Conservation (phyloP, 1,139 yeast species). For the Hyphopichia buzzinii region DNA sequence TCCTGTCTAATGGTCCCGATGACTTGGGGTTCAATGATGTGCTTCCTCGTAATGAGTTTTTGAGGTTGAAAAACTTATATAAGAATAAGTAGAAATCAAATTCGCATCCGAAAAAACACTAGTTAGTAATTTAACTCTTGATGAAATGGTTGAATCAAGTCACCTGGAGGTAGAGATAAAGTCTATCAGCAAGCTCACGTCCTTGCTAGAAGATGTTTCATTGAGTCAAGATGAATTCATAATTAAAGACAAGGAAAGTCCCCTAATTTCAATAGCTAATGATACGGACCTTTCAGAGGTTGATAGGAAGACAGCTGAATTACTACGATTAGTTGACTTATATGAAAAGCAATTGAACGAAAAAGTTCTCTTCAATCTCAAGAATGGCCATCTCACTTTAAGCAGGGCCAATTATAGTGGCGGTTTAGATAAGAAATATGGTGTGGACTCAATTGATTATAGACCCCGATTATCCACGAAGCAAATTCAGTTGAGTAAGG, state of each 20-base stretch:
- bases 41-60: slow-evolving; percentile 45
- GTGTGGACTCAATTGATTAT: slow-evolving; percentile 25
- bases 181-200: slow-evolving; percentile 9
- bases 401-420: slow-evolving; percentile 40
- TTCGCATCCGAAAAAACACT: too few species aligned
- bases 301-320: slow-evolving; percentile 19
- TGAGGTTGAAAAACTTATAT: slow-evolving; percentile 40
- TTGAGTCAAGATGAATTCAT: slow-evolving; percentile 7
- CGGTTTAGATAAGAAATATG: slow-evolving; percentile 19
- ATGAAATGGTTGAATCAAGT: too few species aligned
- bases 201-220: slow-evolving; percentile 14
- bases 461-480: slow-evolving; percentile 24
- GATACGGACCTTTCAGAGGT: slow-evolving; percentile 6
- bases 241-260: slow-evolving; percentile 3
- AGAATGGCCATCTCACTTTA: slow-evolving; percentile 33
- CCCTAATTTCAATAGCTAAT: background rate
- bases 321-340: slow-evolving; percentile 26
- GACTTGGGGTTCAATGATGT: slow-evolving; percentile 50
- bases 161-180: too few species aligned
- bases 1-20: slow-evolving; percentile 25
- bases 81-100: slow-evolving; percentile 16
- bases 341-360: slow-evolving; percentile 27
- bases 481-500: background rate
- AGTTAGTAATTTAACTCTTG: too few species aligned
- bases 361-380: slow-evolving; percentile 19